A percentile compares a stretch with the other conserved stretches of the same genome.
phyloP scores from a whole-genome alignment of 1,139 yeast species.

The Sugiyamaella pinicola region DNA sequence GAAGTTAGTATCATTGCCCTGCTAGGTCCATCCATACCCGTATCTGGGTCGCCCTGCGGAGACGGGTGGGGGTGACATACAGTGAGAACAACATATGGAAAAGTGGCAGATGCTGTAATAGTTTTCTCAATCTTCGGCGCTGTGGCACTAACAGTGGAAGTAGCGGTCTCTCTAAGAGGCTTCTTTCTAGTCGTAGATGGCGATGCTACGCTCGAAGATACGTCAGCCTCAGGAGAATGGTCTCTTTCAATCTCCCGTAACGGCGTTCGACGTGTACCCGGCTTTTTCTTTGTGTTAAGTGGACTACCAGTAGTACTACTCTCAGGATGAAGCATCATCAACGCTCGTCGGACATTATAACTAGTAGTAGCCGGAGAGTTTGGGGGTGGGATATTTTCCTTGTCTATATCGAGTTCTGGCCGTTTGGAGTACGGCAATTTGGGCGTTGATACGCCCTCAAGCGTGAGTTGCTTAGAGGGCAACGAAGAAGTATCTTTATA shows the following conservation, averaged over 20 bases:
- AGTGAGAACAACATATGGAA: slow-evolving; percentile 16
- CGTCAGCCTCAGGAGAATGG: background rate
- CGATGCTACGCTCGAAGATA: background rate
- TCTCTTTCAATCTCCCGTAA: slow-evolving; percentile 8
- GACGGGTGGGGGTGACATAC: too few relatives aligned
- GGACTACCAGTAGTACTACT: slow-evolving; percentile 17
- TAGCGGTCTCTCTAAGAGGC: background rate
- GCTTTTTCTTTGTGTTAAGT: background rate
- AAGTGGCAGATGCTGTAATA: background rate
- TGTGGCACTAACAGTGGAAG: too few relatives aligned
- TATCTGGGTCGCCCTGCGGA: background rate
- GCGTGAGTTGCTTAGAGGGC: background rate
- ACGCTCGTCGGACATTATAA: slow-evolving; percentile 9
- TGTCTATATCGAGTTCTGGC: slow-evolving; percentile 22
- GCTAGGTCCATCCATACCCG: too few relatives aligned
- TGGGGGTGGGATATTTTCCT: slow-evolving; percentile 32
- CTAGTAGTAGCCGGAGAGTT: slow-evolving; percentile 26
- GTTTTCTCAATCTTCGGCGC: too few relatives aligned
- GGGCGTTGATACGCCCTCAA: background rate
- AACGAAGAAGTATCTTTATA: slow-evolving; percentile 2
- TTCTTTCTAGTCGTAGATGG: background rate
- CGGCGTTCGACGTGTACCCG: slow-evolving; percentile 5
- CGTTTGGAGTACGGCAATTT: background rate
- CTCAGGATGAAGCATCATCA: slow-evolving; percentile 18
- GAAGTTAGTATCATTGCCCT: background rate